Conservation (phyloP, 306 rosid species). For the Begonia peltatifolia region DNA sequence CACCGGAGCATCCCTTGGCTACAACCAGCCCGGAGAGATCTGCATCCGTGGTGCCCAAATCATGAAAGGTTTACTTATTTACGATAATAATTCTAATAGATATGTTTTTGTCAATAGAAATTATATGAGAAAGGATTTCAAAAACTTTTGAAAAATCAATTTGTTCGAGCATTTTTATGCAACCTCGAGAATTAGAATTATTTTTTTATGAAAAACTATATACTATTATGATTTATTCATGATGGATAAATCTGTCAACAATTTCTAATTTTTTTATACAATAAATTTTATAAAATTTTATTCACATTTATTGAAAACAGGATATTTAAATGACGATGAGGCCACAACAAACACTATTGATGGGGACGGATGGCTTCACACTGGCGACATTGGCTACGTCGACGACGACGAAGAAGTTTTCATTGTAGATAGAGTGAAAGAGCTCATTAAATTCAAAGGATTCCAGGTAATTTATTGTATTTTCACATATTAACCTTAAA, state of each 20-base stretch:
- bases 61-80: constrained; percentile 97
- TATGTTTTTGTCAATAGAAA: too few species aligned
- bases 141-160: too few species aligned
- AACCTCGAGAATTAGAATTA: background rate
- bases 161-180: too few species aligned
- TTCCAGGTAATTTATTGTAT: constrained; percentile 41
- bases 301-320: constrained; percentile 11
- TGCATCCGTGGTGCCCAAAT: constrained; percentile 70
- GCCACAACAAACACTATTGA: constrained; percentile 63
- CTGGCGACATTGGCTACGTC: constrained; percentile 74
- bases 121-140: too few species aligned
- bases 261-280: too few species aligned
- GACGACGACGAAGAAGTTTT: constrained; percentile 69
- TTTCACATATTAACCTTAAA: background rate
- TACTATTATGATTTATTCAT: too few species aligned
- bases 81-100: too few species aligned
- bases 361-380: constrained; percentile 76
- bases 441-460: constrained; percentile 87
- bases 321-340: constrained; percentile 48
- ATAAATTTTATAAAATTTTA: background rate
- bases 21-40: constrained; percentile 69
- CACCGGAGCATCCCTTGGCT: constrained; percentile 46
- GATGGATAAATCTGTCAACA: too few species aligned
- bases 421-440: constrained; percentile 81
- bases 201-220: background rate